Evolutionary conservation across 225 moss, liverwort and hornwort genomes (phyloP).

Genomic region (Antitrichia curtipendula): DNA sequence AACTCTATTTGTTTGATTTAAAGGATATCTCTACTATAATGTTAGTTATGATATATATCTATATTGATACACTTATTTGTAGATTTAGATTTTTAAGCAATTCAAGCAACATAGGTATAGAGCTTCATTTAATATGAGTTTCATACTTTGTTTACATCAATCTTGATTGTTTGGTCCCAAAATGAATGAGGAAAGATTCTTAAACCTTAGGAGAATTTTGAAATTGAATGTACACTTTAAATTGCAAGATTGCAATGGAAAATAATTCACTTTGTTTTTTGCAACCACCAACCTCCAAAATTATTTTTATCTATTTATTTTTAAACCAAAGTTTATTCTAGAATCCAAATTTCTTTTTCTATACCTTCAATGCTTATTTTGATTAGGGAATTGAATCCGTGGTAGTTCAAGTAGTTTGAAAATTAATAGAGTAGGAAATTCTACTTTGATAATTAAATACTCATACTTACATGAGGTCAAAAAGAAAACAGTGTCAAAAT

Average conservation of each 20-base stretch:
- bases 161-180: not conserved
- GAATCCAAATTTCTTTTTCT: not conserved
- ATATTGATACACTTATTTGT: too few relatives aligned
- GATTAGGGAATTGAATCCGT: accelerated
- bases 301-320: too few relatives aligned
- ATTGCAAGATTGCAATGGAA: not conserved
- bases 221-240: not conserved
- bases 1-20: not conserved
- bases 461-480: not conserved
- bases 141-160: not conserved
- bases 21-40: not conserved
- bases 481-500: not conserved
- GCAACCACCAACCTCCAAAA: not conserved
- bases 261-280: not conserved
- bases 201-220: too few relatives aligned
- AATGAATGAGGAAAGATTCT: not conserved
- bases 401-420: not conserved
- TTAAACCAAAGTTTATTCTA: too few relatives aligned
- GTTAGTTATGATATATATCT: too few relatives aligned
- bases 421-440: not conserved
- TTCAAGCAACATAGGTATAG: not conserved
- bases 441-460: not conserved
- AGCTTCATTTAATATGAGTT: not conserved
- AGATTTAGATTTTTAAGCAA: not conserved
- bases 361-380: not conserved